phyloP scores from a whole-genome alignment of 352 stramenopile species.

The Phytophthora cryptogea region DNA sequence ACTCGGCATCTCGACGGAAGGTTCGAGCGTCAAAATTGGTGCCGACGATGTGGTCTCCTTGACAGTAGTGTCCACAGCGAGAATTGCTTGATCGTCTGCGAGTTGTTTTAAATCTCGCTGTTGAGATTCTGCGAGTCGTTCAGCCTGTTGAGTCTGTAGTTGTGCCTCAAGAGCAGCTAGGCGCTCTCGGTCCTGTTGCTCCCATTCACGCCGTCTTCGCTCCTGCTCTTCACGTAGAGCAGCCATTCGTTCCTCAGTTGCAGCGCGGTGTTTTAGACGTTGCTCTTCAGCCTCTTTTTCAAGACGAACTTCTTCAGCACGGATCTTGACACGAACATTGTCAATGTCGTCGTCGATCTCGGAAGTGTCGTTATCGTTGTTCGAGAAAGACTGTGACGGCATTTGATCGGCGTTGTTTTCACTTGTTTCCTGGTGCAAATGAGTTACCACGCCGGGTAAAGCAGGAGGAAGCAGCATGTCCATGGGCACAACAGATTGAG shows the following conservation, averaged over 20 bases:
- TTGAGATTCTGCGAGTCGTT: conserved; percentile 35
- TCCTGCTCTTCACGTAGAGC: conserved; percentile 70
- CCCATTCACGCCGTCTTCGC: conserved; percentile 64
- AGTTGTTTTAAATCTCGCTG: conserved; percentile 44
- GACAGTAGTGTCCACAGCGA: neutral
- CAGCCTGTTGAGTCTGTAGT: conserved; percentile 47
- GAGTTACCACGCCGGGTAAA: conserved; percentile 12
- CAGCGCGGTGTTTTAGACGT: conserved; percentile 45
- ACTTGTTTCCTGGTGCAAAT: conserved; percentile 4
- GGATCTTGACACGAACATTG: conserved; percentile 42
- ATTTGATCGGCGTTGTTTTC: conserved; percentile 6
- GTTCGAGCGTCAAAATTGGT: conserved; percentile 5
- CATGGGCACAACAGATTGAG: conserved; percentile 18
- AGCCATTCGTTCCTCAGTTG: conserved; percentile 61
- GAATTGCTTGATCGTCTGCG: conserved; percentile 23
- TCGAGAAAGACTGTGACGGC: neutral
- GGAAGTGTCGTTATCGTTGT: neutral
- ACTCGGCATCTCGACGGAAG: conserved; percentile 17
- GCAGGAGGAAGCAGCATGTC: conserved; percentile 20
- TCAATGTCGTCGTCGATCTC: conserved; percentile 38
- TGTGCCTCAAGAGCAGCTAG: conserved; percentile 53
- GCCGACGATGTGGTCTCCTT: neutral
- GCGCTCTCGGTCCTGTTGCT: conserved; percentile 58
- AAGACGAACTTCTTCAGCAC: conserved; percentile 47
- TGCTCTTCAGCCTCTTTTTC: conserved; percentile 49